A percentile compares a stretch with the other conserved stretches of the same genome.
These are phyloP conservation scores for Solanum chmielewskii DNA, from an alignment of 257 asterid species.

Conservation along the genomic window DNA sequence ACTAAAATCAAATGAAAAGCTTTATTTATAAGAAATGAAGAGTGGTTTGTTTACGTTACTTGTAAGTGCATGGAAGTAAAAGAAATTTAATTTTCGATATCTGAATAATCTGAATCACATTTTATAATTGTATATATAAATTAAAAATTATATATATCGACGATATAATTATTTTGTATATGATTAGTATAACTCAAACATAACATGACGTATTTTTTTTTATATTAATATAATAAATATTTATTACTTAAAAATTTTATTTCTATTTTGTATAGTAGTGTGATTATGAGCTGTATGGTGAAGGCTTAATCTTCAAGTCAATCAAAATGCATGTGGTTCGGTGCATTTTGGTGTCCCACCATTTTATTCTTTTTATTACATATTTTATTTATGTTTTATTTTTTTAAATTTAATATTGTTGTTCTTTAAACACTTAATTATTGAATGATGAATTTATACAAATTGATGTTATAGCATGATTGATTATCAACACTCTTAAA, in stretches of 20 bases:
- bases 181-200: neutral
- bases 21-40: neutral
- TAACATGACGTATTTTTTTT: neutral
- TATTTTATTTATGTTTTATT: neutral
- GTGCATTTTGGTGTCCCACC: constrained; percentile 8
- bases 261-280: neutral
- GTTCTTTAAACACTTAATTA: neutral
- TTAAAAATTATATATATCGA: neutral
- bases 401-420: neutral
- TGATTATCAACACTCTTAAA: neutral
- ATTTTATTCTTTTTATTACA: neutral
- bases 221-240: no score
- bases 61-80: constrained; percentile 13
- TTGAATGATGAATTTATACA: neutral
- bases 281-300: constrained; percentile 3
- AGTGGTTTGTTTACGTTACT: constrained; percentile 1
- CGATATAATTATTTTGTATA: neutral
- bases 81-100: neutral
- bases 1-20: neutral
- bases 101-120: neutral
- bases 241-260: neutral
- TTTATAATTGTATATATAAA: neutral
- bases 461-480: neutral
- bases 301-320: constrained; percentile 15
- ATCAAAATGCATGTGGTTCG: constrained; percentile 15